phyloP scores from a whole-genome alignment of 1,284 basidiomycete genomes.

The Papiliotrema terrestris region DNA sequence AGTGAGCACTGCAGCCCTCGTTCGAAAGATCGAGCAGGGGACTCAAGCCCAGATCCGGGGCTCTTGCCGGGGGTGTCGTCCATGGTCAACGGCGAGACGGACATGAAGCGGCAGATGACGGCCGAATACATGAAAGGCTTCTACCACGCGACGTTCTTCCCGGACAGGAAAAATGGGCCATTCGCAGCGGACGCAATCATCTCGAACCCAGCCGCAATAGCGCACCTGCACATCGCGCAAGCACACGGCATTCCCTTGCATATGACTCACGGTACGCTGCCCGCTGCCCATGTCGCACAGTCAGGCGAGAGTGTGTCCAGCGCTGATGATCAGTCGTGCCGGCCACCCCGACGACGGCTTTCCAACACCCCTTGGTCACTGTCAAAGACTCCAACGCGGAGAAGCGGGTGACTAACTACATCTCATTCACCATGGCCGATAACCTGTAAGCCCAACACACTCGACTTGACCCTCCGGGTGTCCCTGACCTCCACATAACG shows the following conservation, averaged over 20 bases:
- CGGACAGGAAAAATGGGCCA: conserved; percentile 50
- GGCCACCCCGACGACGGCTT: conserved; percentile 60
- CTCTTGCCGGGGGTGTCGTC: conserved; percentile 29
- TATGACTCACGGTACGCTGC: conserved; percentile 60
- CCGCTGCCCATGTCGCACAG: too few relatives aligned
- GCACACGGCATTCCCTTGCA: conserved; percentile 59
- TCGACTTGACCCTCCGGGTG: too few relatives aligned
- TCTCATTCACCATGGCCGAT: conserved; percentile 58
- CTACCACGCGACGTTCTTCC: conserved; percentile 55
- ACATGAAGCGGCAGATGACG: conserved; percentile 31
- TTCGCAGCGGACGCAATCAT: conserved; percentile 63
- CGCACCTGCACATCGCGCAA: conserved; percentile 62
- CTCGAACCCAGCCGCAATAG: conserved; percentile 61
- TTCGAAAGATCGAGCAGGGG: too few relatives aligned
- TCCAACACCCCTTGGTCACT: conserved; percentile 61
- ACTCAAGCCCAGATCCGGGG: conserved; percentile 29
- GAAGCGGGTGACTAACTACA: conserved; percentile 55
- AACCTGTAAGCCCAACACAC: conserved; percentile 32
- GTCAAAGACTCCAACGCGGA: conserved; percentile 56
- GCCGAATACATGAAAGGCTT: conserved; percentile 57
- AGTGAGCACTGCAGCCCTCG: conserved; percentile 35
- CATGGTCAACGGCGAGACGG: conserved; percentile 28
- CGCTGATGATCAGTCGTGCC: conserved; percentile 56
- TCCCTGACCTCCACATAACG: too few relatives aligned
- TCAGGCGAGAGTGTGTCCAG: conserved; percentile 26